phyloP scores from a whole-genome alignment of 176 grass and related monocot species.

The Triticum urartu region DNA sequence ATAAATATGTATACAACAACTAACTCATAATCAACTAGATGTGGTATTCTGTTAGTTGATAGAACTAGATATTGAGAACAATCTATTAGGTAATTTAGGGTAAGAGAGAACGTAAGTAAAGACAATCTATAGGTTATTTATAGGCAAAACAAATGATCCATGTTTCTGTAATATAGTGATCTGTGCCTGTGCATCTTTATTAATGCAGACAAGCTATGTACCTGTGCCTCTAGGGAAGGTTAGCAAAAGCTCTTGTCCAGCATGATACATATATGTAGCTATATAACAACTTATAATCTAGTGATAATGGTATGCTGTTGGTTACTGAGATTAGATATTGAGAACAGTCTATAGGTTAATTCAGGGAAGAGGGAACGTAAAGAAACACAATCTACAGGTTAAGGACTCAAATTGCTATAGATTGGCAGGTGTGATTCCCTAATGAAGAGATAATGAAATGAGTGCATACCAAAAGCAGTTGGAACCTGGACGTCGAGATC shows the following conservation, averaged over 20 bases:
- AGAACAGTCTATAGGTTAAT: background rate
- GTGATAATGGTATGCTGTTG: background rate
- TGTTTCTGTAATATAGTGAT: background rate
- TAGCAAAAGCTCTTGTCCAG: background rate
- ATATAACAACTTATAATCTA: background rate
- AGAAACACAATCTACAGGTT: background rate
- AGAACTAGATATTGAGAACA: background rate
- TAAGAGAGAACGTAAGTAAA: background rate
- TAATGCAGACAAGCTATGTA: background rate
- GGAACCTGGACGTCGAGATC: constrained; percentile 47
- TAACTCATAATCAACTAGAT: background rate
- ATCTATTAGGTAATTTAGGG: background rate
- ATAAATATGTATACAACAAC: background rate
- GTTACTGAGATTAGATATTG: background rate
- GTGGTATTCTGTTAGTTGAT: background rate
- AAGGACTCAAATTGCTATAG: background rate
- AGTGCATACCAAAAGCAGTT: constrained; percentile 58
- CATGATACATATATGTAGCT: background rate
- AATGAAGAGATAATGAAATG: background rate
- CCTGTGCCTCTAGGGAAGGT: background rate
- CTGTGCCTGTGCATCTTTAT: background rate
- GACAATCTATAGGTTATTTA: background rate
- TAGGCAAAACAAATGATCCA: background rate
- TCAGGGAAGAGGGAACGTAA: background rate
- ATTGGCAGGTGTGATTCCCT: background rate